A percentile compares a stretch with the other conserved stretches of the same genome.
Evolutionary conservation across 768 basidiomycete species (phyloP).

Genomic region (Phallus indusiatus): DNA sequence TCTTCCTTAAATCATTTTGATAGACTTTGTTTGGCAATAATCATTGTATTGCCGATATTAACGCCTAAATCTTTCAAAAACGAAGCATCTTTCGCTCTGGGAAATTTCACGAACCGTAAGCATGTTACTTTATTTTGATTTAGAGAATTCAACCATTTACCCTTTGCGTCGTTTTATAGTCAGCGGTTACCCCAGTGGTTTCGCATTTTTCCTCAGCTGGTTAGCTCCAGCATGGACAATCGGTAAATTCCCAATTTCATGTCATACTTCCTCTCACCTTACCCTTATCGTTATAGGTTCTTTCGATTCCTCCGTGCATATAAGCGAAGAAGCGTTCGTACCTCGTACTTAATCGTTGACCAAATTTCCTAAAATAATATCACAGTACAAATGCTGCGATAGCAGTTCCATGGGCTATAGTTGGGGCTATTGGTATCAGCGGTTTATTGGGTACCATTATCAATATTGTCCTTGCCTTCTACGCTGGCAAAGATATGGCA

Average conservation of each 20-base stretch:
- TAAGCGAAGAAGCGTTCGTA: constrained; percentile 52
- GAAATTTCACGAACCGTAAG: constrained; percentile 29
- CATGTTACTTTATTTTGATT: background rate
- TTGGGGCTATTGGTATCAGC: constrained; percentile 44
- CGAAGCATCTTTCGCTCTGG: constrained; percentile 30
- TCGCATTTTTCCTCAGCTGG: constrained; percentile 34
- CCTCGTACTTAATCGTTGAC: background rate
- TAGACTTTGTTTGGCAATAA: constrained; percentile 54
- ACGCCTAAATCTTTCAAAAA: constrained; percentile 32
- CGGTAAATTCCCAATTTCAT: constrained; percentile 16
- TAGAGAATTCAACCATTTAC: background rate
- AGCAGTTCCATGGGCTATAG: constrained; percentile 64
- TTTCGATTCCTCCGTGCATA: constrained; percentile 54
- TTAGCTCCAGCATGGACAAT: constrained; percentile 39
- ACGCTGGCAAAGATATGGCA: constrained; percentile 48
- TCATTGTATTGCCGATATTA: constrained; percentile 43
- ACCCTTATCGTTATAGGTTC: constrained; percentile 20
- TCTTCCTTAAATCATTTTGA: background rate
- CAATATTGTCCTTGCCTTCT: constrained; percentile 54
- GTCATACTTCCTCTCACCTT: background rate
- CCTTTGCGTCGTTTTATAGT: constrained; percentile 15
- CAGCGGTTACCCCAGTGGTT: constrained; percentile 34
- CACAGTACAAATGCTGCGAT: constrained; percentile 45
- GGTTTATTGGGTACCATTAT: constrained; percentile 37
- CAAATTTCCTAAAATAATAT: background rate